Evolutionary conservation across 2,329 filamentous ascomycete genomes (phyloP), one percentile per base, ranked within the genome.

Genomic region (Cercospora zeae-maydis): DNA sequence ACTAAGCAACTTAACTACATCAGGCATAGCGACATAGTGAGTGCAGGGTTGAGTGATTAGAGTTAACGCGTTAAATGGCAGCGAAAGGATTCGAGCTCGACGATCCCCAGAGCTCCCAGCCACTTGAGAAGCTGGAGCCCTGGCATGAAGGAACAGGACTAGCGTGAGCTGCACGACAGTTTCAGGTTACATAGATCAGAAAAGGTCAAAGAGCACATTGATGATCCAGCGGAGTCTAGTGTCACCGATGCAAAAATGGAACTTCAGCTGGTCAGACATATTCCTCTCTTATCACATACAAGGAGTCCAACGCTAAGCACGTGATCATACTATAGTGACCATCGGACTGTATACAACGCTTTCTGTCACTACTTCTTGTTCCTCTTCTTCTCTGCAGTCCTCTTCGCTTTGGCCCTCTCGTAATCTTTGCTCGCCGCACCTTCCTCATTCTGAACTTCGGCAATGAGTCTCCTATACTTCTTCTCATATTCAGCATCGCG

Each of bases 401-500:
- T 67, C 64, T 59, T 69, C 39, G 61, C 63, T 58, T 65, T 63
- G 55, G 62, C 58, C 63, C 60, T 63, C 45, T 61, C 63, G 58
- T 68, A 65, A 19, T 68, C 67, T 51, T 65, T 65, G 34, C 42
- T 61, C 24, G 62, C 66, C 9, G 47, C 45, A 8, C 65, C 67
- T 62, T 67, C 67, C 51, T 69, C 67, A 31, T 57, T 62, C 49
- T 99, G 93, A 72, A 99, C 97, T 83, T 97, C 93, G 9, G 93
- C 91, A 70, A 98, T 87, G 64, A 99, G 82, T 68, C 89, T 86
- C 83, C 89, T 91, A 82, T 93, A 96, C 84, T 98, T 98, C 83
- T 90, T 91, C 82, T 98, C 93, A 82, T 99, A 98, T 68, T 91
- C 92, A 62, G 86, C 86, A 81, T 98, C 95, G 80, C 87, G 88